Conservation (phyloP, 2,329 filamentous ascomycete species). For the Rutstroemia sp. region DNA sequence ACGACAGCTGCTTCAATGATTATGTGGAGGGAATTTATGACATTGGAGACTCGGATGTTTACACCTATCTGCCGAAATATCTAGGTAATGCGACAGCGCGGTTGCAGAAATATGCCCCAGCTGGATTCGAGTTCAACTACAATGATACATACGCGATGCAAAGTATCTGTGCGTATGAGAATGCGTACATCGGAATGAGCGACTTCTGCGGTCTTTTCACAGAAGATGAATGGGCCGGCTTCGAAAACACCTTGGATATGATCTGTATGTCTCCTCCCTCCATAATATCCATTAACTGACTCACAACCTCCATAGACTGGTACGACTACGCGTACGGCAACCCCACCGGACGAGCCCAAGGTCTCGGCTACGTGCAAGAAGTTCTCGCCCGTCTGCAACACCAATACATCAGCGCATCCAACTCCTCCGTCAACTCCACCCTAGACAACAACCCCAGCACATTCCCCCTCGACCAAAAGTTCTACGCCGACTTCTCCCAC, state of each 20-base stretch:
- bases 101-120: constrained; percentile 39
- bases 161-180: constrained; percentile 48
- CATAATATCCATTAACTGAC: not conserved
- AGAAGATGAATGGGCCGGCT: constrained; percentile 45
- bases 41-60: constrained; percentile 35
- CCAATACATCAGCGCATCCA: constrained; percentile 59
- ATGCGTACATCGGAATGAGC: constrained; percentile 40
- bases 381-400: constrained; percentile 69
- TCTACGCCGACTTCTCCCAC: constrained; percentile 86
- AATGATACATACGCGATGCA: constrained; percentile 45
- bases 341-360: constrained; percentile 71
- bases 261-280: constrained; percentile 36
- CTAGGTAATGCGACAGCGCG: constrained; percentile 37
- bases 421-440: constrained; percentile 65
- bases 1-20: constrained; percentile 41
- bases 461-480: constrained; percentile 58
- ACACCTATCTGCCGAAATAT: constrained; percentile 40
- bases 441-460: constrained; percentile 58
- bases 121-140: constrained; percentile 39
- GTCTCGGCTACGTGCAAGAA: constrained; percentile 80
- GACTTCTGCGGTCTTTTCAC: constrained; percentile 48
- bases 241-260: constrained; percentile 45
- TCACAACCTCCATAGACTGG: constrained; percentile 24
- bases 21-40: constrained; percentile 14
- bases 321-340: constrained; percentile 79